Percentiles rank a stretch among this genome's conserved stretches.
Conservation (phyloP, 306 rosid species). For the Cyclanthera cordifolia region DNA sequence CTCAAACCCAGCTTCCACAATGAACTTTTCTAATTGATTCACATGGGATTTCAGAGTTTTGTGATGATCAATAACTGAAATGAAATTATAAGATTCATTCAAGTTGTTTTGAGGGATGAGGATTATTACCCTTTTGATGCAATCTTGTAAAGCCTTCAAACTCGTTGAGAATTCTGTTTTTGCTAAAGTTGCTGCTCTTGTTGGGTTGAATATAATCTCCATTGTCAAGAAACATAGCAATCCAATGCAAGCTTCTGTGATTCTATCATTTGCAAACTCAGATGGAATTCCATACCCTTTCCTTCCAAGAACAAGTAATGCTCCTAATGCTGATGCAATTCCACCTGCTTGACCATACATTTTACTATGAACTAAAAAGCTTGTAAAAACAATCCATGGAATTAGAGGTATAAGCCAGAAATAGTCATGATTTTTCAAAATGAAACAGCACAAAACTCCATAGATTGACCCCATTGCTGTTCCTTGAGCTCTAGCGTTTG, state of each 20-base stretch:
- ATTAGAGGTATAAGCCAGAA: constrained; percentile 40
- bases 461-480: constrained; percentile 69
- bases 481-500: constrained; percentile 71
- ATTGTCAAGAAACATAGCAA: constrained; percentile 39
- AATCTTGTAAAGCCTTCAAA: constrained; percentile 35
- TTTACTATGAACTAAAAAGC: constrained; percentile 54
- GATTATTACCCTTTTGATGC: constrained; percentile 26
- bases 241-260: constrained; percentile 55
- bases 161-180: constrained; percentile 41
- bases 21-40: constrained; percentile 28
- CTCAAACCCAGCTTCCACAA: constrained; percentile 49
- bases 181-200: constrained; percentile 58
- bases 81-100: constrained; percentile 17
- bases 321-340: constrained; percentile 54
- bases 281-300: constrained; percentile 40
- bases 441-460: constrained; percentile 44
- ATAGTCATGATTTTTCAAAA: constrained; percentile 21
- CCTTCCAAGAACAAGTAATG: constrained; percentile 66
- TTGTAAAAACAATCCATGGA: constrained; percentile 56
- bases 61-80: constrained; percentile 27
- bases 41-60: constrained; percentile 32
- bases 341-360: constrained; percentile 87
- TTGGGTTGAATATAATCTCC: constrained; percentile 39
- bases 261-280: constrained; percentile 54
- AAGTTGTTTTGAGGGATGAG: constrained; percentile 17